Base-by-base conservation (phyloP, 352 stramenopile species). In the Phytophthora parvispora region DNA sequence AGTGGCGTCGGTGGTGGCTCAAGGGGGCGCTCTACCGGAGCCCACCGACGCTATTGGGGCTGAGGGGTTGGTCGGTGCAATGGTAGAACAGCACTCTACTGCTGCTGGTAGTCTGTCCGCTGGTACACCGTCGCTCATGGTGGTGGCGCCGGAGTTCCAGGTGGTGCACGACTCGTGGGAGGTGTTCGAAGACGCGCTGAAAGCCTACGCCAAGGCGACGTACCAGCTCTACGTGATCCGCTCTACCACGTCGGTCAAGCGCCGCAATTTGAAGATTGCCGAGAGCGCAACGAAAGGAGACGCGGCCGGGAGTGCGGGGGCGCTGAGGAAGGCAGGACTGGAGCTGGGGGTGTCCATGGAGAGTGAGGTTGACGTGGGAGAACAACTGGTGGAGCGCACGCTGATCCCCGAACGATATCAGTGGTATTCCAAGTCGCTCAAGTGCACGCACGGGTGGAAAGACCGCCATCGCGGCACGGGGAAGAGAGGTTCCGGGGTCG, bases 341-440 rank as follows among this genome's bases (percentile, higher is more conserved):
- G 59, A 71, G 27, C 20, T 67, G 22, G 59, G 29, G 18, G 22
- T 51, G 6, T 5, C 24, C 6, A n/a, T 43, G 9, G 40, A 42
- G 10, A 24, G 38, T 24, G 48, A 69, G 12, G 24, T 38, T 6
- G 42, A 54, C 36, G 28, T 49, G 0, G 54, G 16, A 16, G 64
- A 61, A 18, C 49, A 58, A 2, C 29, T 60, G 0, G 32, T 57
- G 28, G 71, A 83, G 20, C 78, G 73, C 22, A 78, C 72, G 54
- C 61, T 92, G 61, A 92, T 94, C 42, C 86, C 86, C 0, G 75
- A 87, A 58, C 75, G 68, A 31, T 89, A 77, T 61, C 78, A 81
- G 49, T 94, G 86, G 86, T 94, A 94, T 56, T 94, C 86, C 47
- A 94, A 94, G 75, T 92, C 86, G 31, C 75, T 94, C 34, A 90